Evolutionary conservation across 441 rosid genomes (phyloP).

Genomic region (Oxalis stricta): DNA sequence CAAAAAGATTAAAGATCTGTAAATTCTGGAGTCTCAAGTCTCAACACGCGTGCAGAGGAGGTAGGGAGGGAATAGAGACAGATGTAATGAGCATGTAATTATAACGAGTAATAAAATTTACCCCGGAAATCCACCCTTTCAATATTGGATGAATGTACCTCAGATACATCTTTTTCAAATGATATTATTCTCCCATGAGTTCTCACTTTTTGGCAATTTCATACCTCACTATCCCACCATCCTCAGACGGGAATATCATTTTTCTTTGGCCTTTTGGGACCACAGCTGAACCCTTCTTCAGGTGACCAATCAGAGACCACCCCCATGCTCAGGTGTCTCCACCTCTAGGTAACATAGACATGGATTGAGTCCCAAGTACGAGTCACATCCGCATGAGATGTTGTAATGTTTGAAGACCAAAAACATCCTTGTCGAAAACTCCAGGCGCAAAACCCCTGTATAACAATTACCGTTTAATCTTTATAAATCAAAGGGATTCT

Average conservation of each 20-base stretch:
- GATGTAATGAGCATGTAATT: no score
- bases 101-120: constrained; percentile 10
- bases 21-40: neutral
- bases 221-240: constrained; percentile 5
- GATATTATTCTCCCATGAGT: constrained; percentile 38
- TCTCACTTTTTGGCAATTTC: constrained; percentile 7
- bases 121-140: constrained; percentile 29
- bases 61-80: neutral
- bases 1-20: neutral
- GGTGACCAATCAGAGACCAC: constrained; percentile 41
- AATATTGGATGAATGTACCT: constrained; percentile 21
- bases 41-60: neutral
- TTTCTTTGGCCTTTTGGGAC: constrained; percentile 6
- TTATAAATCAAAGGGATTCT: no score
- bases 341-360: constrained; percentile 42
- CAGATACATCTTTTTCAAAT: constrained; percentile 28
- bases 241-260: constrained; percentile 8
- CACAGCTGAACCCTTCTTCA: constrained; percentile 17
- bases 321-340: constrained; percentile 47
- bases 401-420: constrained; percentile 29
- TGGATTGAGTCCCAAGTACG: constrained; percentile 39
- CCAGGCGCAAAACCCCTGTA: constrained; percentile 29
- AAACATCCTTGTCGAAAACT: constrained; percentile 24
- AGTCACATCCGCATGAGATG: constrained; percentile 33
- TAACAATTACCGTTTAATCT: constrained; percentile 6